phyloP scores from a whole-genome alignment of 2,329 filamentous ascomycete genomes.

The Rhynchosporium agropyri region DNA sequence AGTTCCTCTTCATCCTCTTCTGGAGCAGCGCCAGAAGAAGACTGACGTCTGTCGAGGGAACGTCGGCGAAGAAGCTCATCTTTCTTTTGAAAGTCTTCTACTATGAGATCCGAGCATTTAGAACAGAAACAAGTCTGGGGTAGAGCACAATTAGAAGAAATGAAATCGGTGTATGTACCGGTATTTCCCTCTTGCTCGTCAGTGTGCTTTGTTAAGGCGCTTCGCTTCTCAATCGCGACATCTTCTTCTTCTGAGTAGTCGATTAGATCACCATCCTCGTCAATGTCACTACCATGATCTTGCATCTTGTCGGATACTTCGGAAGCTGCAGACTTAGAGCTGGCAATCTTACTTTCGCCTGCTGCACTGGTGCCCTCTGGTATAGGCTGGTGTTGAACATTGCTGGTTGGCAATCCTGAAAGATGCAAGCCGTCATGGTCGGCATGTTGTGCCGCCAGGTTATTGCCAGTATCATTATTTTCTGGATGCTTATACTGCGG shows the following conservation, averaged over 20 bases:
- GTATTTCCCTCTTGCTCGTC: constrained; percentile 28
- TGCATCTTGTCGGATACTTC: background rate
- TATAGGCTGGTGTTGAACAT: background rate
- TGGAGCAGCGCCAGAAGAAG: background rate
- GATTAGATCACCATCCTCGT: constrained; percentile 48
- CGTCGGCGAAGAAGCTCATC: constrained; percentile 35
- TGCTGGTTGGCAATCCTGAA: background rate
- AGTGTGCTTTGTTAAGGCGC: constrained; percentile 17
- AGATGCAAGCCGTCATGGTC: background rate
- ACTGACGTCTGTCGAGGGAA: constrained; percentile 27
- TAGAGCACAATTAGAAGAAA: constrained; percentile 33
- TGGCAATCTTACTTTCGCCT: background rate
- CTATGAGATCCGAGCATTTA: constrained; percentile 34
- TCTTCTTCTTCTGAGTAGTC: constrained; percentile 51
- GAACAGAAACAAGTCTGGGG: constrained; percentile 37
- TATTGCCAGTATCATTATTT: background rate
- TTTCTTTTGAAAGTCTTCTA: constrained; percentile 32
- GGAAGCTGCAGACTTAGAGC: background rate
- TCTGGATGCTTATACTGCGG: constrained; percentile 13
- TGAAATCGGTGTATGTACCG: constrained; percentile 37
- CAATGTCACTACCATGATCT: constrained; percentile 17
- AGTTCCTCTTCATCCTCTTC: background rate
- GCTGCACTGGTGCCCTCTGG: background rate
- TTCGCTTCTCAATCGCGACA: constrained; percentile 40
- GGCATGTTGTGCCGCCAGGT: background rate